These are phyloP conservation scores for Oryza glaberrima DNA, from an alignment of 176 grass and related monocot genomes.

Conservation along the genomic window DNA sequence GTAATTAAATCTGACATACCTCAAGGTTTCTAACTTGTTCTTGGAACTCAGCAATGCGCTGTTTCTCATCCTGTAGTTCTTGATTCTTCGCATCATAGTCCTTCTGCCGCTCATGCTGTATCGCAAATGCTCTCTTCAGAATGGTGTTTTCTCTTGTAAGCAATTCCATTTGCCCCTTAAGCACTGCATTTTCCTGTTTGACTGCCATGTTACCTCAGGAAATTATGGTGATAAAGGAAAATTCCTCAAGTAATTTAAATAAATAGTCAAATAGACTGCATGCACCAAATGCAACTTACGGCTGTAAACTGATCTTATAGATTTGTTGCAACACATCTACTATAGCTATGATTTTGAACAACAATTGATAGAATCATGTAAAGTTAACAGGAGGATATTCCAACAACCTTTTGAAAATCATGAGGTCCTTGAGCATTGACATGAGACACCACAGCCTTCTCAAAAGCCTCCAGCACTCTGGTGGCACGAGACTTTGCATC, in stretches of 20 bases:
- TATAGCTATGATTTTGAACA: not conserved
- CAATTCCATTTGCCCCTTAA: conserved; percentile 55
- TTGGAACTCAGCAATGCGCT: conserved; percentile 49
- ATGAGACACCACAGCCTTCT: conserved; percentile 39
- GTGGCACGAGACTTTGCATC: conserved; percentile 27
- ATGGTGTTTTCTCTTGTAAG: conserved; percentile 47
- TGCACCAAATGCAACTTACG: not conserved
- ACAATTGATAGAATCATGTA: not conserved
- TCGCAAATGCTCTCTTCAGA: conserved; percentile 56
- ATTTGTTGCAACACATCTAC: not conserved
- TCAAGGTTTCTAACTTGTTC: conserved; percentile 61
- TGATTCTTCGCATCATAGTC: conserved; percentile 47
- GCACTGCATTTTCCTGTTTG: conserved; percentile 55
- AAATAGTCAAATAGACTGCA: not conserved
- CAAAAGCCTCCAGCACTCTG: conserved; percentile 42
- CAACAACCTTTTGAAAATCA: conserved; percentile 37
- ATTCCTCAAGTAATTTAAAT: not conserved
- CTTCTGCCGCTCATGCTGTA: conserved; percentile 56
- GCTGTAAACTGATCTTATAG: not conserved
- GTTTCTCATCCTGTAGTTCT: conserved; percentile 53
- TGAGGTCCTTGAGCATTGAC: not conserved
- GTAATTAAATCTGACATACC: conserved; percentile 40
- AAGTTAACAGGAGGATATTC: not conserved
- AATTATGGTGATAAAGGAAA: not conserved
- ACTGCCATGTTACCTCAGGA: not conserved